A percentile compares a stretch with the other conserved stretches of the same genome.
These are phyloP conservation scores for Cetraspora pellucida DNA, from an alignment of 192 early-diverging fungal species.

Conservation along the genomic window DNA sequence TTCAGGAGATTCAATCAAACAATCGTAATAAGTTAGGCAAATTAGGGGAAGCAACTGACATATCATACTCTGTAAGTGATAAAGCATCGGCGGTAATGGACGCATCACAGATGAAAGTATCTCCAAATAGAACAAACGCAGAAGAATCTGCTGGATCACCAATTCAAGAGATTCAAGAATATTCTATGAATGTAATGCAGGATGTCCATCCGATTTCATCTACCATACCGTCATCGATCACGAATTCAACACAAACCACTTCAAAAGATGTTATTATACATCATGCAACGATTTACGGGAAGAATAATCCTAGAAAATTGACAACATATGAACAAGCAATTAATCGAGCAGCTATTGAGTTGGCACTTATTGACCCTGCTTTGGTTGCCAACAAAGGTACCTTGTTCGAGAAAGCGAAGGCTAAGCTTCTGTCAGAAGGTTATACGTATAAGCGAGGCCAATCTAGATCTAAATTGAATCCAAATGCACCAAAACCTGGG, in stretches of 20 bases:
- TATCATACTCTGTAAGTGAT: background rate
- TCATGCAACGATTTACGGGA: constrained; percentile 59
- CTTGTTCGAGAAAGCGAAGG: constrained; percentile 54
- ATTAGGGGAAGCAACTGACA: no score
- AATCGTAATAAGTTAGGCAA: no score
- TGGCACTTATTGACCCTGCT: constrained; percentile 50
- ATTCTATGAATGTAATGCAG: background rate
- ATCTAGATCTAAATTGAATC: constrained; percentile 58
- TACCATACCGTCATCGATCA: background rate
- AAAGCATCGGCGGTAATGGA: background rate
- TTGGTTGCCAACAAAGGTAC: constrained; percentile 49
- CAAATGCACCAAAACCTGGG: constrained; percentile 41
- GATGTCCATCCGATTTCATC: background rate
- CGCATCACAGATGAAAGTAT: background rate
- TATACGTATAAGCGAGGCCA: constrained; percentile 60
- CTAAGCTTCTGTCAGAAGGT: constrained; percentile 50
- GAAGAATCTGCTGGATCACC: background rate
- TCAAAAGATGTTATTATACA: constrained; percentile 50
- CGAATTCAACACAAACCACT: constrained; percentile 30
- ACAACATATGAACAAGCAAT: constrained; percentile 59
- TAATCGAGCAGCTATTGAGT: constrained; percentile 50
- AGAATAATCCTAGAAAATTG: constrained; percentile 50
- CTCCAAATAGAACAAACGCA: background rate
- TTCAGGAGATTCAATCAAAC: no score
- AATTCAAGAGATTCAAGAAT: constrained; percentile 4